Percentiles rank a stretch among this genome's conserved stretches.
Conservation (phyloP, 768 basidiomycete genomes). For the Rhodotorula diobovata region DNA sequence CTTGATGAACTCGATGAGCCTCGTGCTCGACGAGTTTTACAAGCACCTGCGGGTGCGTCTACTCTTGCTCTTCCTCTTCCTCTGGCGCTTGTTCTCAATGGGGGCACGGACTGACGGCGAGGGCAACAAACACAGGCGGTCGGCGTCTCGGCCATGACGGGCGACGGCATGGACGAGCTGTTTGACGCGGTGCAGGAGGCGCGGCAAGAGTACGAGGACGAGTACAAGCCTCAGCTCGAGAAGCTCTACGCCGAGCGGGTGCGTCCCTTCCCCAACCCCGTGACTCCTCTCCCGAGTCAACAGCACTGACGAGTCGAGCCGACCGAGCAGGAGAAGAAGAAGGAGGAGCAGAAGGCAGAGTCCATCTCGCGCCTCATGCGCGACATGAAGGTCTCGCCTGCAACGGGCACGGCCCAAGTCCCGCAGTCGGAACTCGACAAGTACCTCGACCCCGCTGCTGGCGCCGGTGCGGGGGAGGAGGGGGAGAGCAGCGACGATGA, state of each 20-base stretch:
- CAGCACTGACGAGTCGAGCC: conserved; percentile 42
- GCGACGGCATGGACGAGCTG: conserved; percentile 86
- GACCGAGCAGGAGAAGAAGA: conserved; percentile 52
- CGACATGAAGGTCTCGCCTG: conserved; percentile 59
- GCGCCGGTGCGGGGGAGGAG: conserved; percentile 7
- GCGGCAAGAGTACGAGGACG: conserved; percentile 82
- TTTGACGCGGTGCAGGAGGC: conserved; percentile 86
- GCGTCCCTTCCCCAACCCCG: conserved; percentile 21
- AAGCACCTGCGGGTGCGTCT: conserved; percentile 76
- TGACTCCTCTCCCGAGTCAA: background rate
- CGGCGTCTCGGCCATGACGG: conserved; percentile 91
- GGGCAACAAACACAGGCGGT: conserved; percentile 60
- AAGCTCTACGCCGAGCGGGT: conserved; percentile 53
- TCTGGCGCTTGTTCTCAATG: background rate
- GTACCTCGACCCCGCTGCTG: conserved; percentile 26
- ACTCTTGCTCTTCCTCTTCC: background rate
- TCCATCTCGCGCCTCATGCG: conserved; percentile 71
- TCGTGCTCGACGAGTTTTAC: conserved; percentile 97
- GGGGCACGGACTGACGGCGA: background rate
- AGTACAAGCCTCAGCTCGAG: conserved; percentile 85
- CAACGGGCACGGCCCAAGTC: background rate
- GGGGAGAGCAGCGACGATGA: conserved; percentile 36
- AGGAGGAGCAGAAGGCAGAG: conserved; percentile 66
- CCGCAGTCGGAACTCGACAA: conserved; percentile 23
- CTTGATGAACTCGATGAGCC: conserved; percentile 97